Evolutionary conservation across 306 rosid species (phyloP).

Genomic region (Cotoneaster glaucophyllus): DNA sequence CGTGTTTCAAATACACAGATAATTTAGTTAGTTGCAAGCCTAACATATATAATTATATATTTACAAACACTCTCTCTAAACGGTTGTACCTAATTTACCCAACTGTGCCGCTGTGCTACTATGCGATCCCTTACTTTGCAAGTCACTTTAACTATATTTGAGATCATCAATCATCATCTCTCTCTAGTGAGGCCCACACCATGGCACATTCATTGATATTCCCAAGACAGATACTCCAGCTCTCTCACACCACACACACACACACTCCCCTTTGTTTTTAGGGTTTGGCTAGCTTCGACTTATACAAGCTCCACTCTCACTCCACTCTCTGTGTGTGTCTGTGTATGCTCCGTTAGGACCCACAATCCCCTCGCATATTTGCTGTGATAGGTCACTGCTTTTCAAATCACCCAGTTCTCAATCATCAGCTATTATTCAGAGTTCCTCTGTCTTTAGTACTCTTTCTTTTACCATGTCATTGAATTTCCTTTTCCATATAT

Average conservation of each 20-base stretch:
- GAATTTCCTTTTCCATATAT: background rate
- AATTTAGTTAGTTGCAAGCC: background rate
- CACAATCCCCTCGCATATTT: background rate
- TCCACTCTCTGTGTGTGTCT: background rate
- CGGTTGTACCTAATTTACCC: constrained; percentile 43
- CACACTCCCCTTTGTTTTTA: background rate
- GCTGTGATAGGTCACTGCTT: background rate
- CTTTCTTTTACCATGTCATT: background rate
- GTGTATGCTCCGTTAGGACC: constrained; percentile 8
- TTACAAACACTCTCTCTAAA: background rate
- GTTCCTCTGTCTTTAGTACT: background rate
- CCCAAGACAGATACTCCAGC: constrained; percentile 52
- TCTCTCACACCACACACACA: constrained; percentile 30
- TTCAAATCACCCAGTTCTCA: constrained; percentile 7
- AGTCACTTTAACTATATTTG: constrained; percentile 18
- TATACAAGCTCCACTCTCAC: constrained; percentile 25
- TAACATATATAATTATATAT: background rate
- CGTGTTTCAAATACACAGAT: too few species aligned
- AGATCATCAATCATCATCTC: constrained; percentile 9
- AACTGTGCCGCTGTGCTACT: background rate
- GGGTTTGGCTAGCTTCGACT: constrained; percentile 12
- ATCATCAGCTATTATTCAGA: background rate
- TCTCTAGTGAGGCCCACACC: constrained; percentile 28
- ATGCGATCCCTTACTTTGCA: constrained; percentile 14
- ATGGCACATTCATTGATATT: constrained; percentile 38